Conservation (phyloP, 2,329 filamentous ascomycete genomes). For the Cryphonectria radicalis region DNA sequence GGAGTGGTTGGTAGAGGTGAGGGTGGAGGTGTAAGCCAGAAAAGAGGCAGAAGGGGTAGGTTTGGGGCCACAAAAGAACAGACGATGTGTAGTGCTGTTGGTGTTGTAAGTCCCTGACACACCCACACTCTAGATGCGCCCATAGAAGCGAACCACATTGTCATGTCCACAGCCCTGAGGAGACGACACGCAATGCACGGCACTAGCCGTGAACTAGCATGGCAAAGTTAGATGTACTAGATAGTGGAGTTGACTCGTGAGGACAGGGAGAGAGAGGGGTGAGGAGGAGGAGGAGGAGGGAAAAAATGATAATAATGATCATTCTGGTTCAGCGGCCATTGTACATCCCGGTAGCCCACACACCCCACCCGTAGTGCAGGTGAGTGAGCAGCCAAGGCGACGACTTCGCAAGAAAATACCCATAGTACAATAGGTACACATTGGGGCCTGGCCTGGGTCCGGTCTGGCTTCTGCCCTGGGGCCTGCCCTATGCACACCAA, state of each 20-base stretch:
- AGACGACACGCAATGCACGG: conserved; percentile 24
- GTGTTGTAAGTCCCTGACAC: conserved; percentile 34
- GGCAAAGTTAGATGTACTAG: conserved; percentile 5
- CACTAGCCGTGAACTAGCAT: conserved; percentile 13
- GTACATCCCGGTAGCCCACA: background rate
- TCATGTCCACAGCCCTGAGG: conserved; percentile 11
- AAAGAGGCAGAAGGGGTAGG: conserved; percentile 3
- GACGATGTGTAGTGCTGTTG: conserved; percentile 10
- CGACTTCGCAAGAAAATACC: background rate
- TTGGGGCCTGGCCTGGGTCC: background rate
- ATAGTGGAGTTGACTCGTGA: conserved; percentile 1
- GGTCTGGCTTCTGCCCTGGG: background rate
- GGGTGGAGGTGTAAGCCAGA: background rate
- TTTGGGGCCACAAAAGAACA: conserved; percentile 30
- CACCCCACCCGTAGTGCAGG: background rate
- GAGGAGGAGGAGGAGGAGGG: too few relatives aligned
- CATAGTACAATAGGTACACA: conserved; percentile 1
- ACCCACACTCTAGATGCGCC: conserved; percentile 21
- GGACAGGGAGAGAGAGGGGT: conserved; percentile 15
- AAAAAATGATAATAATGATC: background rate
- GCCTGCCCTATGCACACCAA: background rate
- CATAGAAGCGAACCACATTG: conserved; percentile 23
- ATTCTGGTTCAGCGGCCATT: background rate
- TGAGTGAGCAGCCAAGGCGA: background rate
- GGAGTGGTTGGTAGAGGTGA: background rate